Evolutionary conservation across 768 basidiomycete species (phyloP).

Genomic region (Mycena venus): DNA sequence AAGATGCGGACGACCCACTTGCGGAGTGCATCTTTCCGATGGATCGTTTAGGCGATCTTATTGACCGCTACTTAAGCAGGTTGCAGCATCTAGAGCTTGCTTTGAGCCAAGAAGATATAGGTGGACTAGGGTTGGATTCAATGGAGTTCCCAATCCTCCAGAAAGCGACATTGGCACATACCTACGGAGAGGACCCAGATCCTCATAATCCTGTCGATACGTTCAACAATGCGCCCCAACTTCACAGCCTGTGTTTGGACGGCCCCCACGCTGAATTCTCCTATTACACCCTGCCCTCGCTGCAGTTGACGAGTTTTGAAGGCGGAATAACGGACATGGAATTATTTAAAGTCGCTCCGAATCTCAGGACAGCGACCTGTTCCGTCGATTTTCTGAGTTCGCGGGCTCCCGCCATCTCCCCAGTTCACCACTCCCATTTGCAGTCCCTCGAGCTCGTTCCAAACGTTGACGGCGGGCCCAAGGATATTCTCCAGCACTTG

Average conservation of each 20-base stretch:
- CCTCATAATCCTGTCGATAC: background rate
- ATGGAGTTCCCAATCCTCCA: background rate
- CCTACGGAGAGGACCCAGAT: background rate
- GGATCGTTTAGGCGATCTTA: background rate
- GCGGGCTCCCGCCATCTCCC: too few relatives aligned
- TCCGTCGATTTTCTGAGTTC: background rate
- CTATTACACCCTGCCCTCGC: background rate
- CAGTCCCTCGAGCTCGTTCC: background rate
- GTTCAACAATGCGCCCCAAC: background rate
- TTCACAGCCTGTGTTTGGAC: background rate
- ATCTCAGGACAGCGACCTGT: background rate
- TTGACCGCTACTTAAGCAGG: background rate
- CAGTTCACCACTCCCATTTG: background rate
- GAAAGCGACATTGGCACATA: too few relatives aligned
- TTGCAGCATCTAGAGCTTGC: background rate
- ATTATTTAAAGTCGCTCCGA: background rate
- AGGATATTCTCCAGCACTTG: constrained; percentile 8
- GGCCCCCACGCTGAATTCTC: background rate
- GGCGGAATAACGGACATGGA: background rate
- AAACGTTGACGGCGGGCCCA: background rate
- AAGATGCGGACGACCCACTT: background rate
- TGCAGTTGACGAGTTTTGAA: background rate
- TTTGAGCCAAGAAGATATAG: background rate
- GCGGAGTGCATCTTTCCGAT: background rate
- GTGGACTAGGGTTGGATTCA: background rate